Conservation (phyloP, 306 rosid species). For the Castanea sativa region DNA sequence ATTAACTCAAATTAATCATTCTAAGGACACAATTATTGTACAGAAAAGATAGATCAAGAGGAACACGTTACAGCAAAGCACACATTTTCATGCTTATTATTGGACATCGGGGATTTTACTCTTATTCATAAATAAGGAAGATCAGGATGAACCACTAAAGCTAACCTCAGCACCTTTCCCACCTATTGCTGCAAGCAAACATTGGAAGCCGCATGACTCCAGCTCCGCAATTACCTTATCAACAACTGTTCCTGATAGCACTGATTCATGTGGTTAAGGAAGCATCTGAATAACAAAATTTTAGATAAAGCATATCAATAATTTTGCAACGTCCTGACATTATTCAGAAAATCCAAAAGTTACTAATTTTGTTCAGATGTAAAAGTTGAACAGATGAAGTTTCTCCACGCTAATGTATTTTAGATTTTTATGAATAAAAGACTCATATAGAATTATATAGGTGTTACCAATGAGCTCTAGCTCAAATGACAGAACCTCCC, state of each 20-base stretch:
- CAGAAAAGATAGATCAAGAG: not conserved
- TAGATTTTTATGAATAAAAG: not conserved
- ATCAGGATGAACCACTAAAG: constrained; percentile 57
- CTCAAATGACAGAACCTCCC: not conserved
- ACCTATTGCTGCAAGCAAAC: constrained; percentile 75
- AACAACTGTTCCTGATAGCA: constrained; percentile 70
- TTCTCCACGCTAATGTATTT: not conserved
- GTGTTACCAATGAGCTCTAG: not conserved
- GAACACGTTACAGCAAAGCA: constrained; percentile 13
- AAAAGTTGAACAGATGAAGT: not conserved
- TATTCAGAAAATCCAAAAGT: not conserved
- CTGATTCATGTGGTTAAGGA: constrained; percentile 64
- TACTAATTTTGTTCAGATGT: not conserved
- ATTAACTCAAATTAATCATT: not conserved
- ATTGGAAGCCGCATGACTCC: constrained; percentile 82
- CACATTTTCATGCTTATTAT: constrained; percentile 22
- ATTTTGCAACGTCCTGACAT: not conserved
- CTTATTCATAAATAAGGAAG: constrained; percentile 4
- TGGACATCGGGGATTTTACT: constrained; percentile 21
- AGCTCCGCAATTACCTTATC: constrained; percentile 72
- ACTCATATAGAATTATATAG: not conserved
- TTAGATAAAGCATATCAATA: not conserved
- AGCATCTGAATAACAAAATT: constrained; percentile 18
- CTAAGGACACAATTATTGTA: not conserved
- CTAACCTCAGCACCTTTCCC: constrained; percentile 72